A percentile compares a stretch with the other conserved stretches of the same genome.
These are phyloP conservation scores for Trichoderma guizhouense DNA, from an alignment of 2,329 filamentous ascomycete genomes.

Conservation along the genomic window DNA sequence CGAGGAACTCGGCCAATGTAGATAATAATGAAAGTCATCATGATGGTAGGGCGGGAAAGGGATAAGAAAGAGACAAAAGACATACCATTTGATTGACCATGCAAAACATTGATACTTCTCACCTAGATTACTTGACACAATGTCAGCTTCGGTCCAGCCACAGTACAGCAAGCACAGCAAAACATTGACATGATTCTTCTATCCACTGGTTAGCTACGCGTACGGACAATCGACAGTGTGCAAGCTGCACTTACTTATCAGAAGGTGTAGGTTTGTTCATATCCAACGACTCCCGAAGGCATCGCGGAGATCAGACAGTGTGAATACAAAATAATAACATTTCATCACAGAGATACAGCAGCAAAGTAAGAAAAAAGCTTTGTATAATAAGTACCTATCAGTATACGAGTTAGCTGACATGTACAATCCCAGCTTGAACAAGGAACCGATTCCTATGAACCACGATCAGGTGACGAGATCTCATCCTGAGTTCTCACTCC, in stretches of 20 bases:
- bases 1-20: slow-evolving; percentile 53
- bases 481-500: slow-evolving; percentile 58
- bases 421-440: slow-evolving; percentile 26
- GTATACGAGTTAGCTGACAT: slow-evolving; percentile 31
- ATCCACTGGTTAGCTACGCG: neutral
- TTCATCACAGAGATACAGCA: slow-evolving; percentile 43
- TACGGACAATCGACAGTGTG: neutral
- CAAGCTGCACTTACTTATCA: slow-evolving; percentile 42
- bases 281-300: slow-evolving; percentile 37
- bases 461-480: slow-evolving; percentile 62
- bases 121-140: neutral
- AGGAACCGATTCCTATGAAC: slow-evolving; percentile 29
- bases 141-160: slow-evolving; percentile 5
- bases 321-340: slow-evolving; percentile 48
- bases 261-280: slow-evolving; percentile 55
- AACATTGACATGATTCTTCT: neutral
- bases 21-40: slow-evolving; percentile 48
- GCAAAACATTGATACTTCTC: neutral
- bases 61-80: slow-evolving; percentile 13
- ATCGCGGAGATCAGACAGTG: slow-evolving; percentile 53
- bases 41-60: slow-evolving; percentile 32
- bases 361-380: slow-evolving; percentile 20
- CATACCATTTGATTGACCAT: slow-evolving; percentile 6
- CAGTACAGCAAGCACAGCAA: neutral
- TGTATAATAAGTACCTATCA: slow-evolving; percentile 36